These are phyloP conservation scores for Aspergillus fructus DNA, from an alignment of 2,329 filamentous ascomycete genomes.

Conservation along the genomic window DNA sequence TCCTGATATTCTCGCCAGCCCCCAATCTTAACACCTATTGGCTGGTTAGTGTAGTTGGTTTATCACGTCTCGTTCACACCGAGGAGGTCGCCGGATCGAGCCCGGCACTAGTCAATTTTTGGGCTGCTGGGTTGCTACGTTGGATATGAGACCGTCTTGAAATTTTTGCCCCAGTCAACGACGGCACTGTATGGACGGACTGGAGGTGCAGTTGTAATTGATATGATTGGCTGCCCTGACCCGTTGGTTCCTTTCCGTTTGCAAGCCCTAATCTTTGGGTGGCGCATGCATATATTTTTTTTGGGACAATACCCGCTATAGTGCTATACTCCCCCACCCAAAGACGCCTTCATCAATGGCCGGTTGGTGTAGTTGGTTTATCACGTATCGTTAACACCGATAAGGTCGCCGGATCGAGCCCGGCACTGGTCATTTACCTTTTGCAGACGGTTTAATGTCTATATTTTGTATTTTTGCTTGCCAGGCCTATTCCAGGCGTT, in stretches of 20 bases:
- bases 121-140: not conserved
- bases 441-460: not conserved
- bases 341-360: not conserved
- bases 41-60: slow-evolving; percentile 13
- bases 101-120: slow-evolving; percentile 18
- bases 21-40: not conserved
- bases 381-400: slow-evolving; percentile 39
- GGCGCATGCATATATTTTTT: too few relatives aligned
- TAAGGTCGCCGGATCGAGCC: slow-evolving; percentile 35
- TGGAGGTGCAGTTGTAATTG: too few relatives aligned
- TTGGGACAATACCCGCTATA: not conserved
- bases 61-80: slow-evolving; percentile 38
- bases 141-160: too few relatives aligned
- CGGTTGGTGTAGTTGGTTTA: slow-evolving; percentile 16
- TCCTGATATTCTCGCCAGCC: not conserved
- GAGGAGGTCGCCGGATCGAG: slow-evolving; percentile 35
- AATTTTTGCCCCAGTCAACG: too few relatives aligned
- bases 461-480: not conserved
- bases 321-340: not conserved
- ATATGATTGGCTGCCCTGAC: too few relatives aligned
- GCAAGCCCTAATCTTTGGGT: too few relatives aligned
- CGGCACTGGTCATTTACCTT: slow-evolving; percentile 13
- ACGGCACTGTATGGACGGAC: too few relatives aligned
- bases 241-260: too few relatives aligned
- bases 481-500: too few relatives aligned